Evolutionary conservation across 2,329 filamentous ascomycete species (phyloP).

Genomic region (Colletotrichum siamense): DNA sequence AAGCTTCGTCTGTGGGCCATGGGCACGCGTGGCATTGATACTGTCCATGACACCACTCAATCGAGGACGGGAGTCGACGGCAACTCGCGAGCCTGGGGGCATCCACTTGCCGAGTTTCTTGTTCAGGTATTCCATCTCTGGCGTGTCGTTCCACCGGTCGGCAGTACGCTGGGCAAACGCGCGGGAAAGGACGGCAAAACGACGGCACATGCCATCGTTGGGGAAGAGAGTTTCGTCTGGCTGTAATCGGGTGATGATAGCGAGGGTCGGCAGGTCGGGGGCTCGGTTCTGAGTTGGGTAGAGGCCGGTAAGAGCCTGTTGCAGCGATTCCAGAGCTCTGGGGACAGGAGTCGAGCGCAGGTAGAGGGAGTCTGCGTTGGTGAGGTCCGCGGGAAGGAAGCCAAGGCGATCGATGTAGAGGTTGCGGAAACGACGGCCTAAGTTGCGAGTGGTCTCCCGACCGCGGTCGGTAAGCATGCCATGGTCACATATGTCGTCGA

Average conservation of each 20-base stretch:
- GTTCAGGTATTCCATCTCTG: constrained; percentile 85
- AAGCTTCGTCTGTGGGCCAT: constrained; percentile 79
- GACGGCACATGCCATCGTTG: constrained; percentile 74
- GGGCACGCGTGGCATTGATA: constrained; percentile 86
- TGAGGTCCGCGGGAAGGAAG: constrained; percentile 69
- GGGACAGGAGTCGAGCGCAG: constrained; percentile 77
- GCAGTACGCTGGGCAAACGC: constrained; percentile 77
- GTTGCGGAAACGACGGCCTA: constrained; percentile 70
- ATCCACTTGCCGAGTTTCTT: constrained; percentile 84
- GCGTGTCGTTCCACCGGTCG: constrained; percentile 74
- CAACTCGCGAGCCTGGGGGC: constrained; percentile 73
- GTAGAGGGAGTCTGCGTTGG: constrained; percentile 65
- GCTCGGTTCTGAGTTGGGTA: constrained; percentile 64
- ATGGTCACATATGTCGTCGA: constrained; percentile 82
- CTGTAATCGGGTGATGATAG: constrained; percentile 68
- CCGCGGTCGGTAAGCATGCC: constrained; percentile 80
- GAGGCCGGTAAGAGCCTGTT: constrained; percentile 76
- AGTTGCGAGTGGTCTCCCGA: constrained; percentile 71
- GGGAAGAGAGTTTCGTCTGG: constrained; percentile 81
- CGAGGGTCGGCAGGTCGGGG: constrained; percentile 61
- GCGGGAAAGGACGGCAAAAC: constrained; percentile 72
- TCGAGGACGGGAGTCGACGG: constrained; percentile 83
- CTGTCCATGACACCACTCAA: constrained; percentile 94
- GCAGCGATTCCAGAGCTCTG: constrained; percentile 77
- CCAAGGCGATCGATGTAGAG: constrained; percentile 78